Base-by-base conservation (phyloP, 176 grass and related monocot species). In the Cymbopogon citratus region DNA sequence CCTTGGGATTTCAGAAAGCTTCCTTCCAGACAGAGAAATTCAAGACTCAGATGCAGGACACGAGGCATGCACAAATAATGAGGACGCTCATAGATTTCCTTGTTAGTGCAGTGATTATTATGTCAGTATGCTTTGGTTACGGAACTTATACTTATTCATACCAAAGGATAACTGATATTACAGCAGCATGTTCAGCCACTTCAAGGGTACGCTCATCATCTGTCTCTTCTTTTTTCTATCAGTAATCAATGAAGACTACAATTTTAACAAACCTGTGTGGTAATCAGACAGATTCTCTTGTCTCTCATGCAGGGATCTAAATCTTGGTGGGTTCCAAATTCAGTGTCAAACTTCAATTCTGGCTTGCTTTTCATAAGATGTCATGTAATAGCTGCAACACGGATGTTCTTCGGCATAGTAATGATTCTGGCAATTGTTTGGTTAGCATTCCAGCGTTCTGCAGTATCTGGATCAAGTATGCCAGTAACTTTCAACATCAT, bases 251-350 rank as follows among this genome's bases (percentile, higher is more conserved):
- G 16, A 83, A 45, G 18, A 52, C 5, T 80, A 13, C 34, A 34
- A 18, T 76, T 49, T 28, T 84, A 61, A 21, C 18, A 72, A 66
- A 64, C 29, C 12, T 54, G 29, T 72, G 52, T 66, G 31, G 6
- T 81, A 74, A 80, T 51, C 21, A 72, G 21, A 57, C 62, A 66
- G n/a, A 26, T 75, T 28, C 13, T 71, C 73, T 27, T 46, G 57
- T 65, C 16, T 5, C 25, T 82, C 75, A 38, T 77, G 34, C 86
- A 99, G 96, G 92, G 79, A 84, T 71, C 87, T 43, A 95, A 90
- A 81, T 88, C 96, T 21, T 99, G 96, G 96, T 93, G 91, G 92
- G 35, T 93, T 29, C 96, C 96, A 60, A 95, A 95, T 62, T 80
- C 78, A 64, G 83, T 99, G 34, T 88, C 91, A 60, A 86, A 84